Percentiles rank a stretch among this genome's conserved stretches.
Evolutionary conservation across 495 filamentous ascomycete genomes (phyloP).

Genomic region (Tricharina praecox): DNA sequence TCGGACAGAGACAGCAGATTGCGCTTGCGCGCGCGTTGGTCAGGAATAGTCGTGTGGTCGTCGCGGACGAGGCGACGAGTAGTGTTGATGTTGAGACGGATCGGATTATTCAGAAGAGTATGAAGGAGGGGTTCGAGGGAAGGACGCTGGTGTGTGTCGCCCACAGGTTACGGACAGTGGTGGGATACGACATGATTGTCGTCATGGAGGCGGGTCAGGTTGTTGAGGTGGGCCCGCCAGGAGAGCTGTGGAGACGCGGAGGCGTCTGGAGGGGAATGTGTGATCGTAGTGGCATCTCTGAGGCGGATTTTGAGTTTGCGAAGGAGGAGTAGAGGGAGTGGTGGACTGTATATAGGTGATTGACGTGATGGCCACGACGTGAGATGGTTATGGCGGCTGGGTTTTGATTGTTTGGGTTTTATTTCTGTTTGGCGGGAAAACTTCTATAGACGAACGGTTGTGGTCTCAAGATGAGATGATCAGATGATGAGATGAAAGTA

Average conservation of each 20-base stretch:
- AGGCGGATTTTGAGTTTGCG: slow-evolving; percentile 5
- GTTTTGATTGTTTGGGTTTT: too few relatives aligned
- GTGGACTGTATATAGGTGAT: too few relatives aligned
- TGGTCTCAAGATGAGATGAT: too few relatives aligned
- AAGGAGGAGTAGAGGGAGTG: too few relatives aligned
- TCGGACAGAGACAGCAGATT: slow-evolving; percentile 94
- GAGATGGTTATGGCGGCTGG: too few relatives aligned
- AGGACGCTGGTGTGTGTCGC: slow-evolving; percentile 89
- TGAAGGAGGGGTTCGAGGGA: slow-evolving; percentile 69
- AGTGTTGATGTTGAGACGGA: slow-evolving; percentile 94
- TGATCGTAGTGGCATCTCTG: slow-evolving; percentile 49
- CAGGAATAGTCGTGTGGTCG: slow-evolving; percentile 70
- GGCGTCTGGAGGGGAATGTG: slow-evolving; percentile 87
- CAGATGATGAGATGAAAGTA: too few relatives aligned
- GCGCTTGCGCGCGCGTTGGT: slow-evolving; percentile 82
- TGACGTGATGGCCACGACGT: too few relatives aligned
- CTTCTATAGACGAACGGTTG: too few relatives aligned
- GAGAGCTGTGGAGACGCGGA: slow-evolving; percentile 45
- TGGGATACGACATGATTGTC: slow-evolving; percentile 86
- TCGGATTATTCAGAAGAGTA: slow-evolving; percentile 82
- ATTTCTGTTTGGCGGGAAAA: too few relatives aligned
- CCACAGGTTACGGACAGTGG: slow-evolving; percentile 79
- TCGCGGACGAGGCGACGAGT: slow-evolving; percentile 89
- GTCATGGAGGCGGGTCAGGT: slow-evolving; percentile 86
- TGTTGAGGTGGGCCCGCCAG: slow-evolving; percentile 66